Evolutionary conservation across 2,329 filamentous ascomycete species (phyloP).

Genomic region (Fusarium multiceps): DNA sequence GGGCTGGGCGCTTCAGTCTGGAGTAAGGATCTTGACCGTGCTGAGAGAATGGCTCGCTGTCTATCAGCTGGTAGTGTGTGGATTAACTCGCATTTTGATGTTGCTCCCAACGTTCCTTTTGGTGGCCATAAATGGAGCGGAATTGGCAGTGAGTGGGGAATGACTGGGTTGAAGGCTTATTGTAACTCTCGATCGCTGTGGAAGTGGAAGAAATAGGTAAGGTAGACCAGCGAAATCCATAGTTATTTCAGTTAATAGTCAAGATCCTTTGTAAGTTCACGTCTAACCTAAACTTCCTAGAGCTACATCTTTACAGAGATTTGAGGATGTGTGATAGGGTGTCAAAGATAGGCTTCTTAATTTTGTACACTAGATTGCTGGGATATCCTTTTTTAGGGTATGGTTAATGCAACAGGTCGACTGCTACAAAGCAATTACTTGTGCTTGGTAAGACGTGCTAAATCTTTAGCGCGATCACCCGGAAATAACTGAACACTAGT

Average conservation of each 20-base stretch:
- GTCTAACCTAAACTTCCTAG: too few species aligned
- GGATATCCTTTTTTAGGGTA: accelerated
- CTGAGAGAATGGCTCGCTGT: not conserved
- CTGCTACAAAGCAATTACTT: not conserved
- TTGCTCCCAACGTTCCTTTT: constrained; percentile 7
- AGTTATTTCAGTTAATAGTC: not conserved
- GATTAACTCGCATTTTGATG: constrained; percentile 9
- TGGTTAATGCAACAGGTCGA: not conserved
- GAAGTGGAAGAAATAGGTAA: not conserved
- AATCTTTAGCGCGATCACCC: not conserved
- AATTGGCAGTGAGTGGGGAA: constrained; percentile 2
- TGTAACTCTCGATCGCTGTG: not conserved
- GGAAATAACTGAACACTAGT: accelerated
- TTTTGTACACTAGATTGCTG: not conserved
- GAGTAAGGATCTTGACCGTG: constrained; percentile 45
- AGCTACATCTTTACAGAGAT: too few species aligned
- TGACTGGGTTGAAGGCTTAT: not conserved
- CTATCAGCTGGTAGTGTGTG: constrained; percentile 4
- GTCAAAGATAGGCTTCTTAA: not conserved
- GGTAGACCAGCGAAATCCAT: not conserved
- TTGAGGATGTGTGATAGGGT: not conserved
- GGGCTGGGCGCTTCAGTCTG: constrained; percentile 62
- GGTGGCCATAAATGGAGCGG: constrained; percentile 13
- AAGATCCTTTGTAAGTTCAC: too few species aligned
- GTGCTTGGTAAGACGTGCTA: not conserved